Base-by-base conservation (phyloP, 179 eudicot species). In the Sideroxylon spinosum region DNA sequence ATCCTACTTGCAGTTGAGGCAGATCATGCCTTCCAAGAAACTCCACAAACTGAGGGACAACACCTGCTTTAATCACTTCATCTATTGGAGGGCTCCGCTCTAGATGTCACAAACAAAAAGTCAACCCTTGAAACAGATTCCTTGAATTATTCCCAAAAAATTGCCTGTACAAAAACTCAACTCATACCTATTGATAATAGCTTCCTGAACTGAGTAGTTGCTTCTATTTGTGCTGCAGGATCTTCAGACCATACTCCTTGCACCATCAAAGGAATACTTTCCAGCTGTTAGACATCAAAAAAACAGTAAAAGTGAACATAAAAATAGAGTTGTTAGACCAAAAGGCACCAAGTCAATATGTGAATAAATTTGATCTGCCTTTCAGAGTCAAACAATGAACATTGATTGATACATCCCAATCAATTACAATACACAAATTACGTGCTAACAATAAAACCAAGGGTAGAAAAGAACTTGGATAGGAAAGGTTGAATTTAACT, bases 1-100 rank as follows among this genome's bases (percentile, higher is more conserved):
- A 14, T 67, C 69, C 89, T 74, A 93, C 97, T 89, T 93, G 97
- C 71, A 93, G 88, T 84, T 91, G 97, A 82, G 97, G 97, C 48
- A 90, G 63, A 78, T 91, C 97, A 77, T 91, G 88, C 82, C 96
- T 85, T 52, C 86, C 88, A 78, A 93, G 90, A 69, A 91, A 93
- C 82, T 93, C 92, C 29, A 93, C 97, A 82, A 93, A 93, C 68
- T 84, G 86, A 46, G 96, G 92, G n/a, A 93, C 85, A 73, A 91
- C 97, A 71, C 97, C 97, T 50, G 94, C 91, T 85, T 83, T 85
- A 32, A 93, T 93, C 74, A 93, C 97, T 78, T 91, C 93, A 69
- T 91, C 93, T 77, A 93, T 93, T 26, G 96, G 97, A 77, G 97
- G 96, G 77, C 90, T 88, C 68, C 96, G 89, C 85, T 91, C 97